Evolutionary conservation across 768 basidiomycete species (phyloP).

Genomic region (Phylloporus rhodoxanthus): DNA sequence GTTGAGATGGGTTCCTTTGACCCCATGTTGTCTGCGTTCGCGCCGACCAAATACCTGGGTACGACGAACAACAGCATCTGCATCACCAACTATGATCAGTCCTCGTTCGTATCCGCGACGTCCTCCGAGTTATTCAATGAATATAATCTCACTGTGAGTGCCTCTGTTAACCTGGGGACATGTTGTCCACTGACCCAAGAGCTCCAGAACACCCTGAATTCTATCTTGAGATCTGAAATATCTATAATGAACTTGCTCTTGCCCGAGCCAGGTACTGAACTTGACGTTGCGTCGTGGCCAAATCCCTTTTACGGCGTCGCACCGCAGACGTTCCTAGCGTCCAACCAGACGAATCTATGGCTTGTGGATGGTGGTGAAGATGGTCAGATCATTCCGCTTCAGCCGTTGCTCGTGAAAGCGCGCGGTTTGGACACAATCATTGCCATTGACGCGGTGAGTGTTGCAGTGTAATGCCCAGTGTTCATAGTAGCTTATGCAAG

Average conservation of each 20-base stretch:
- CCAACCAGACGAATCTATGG: slow-evolving; percentile 25
- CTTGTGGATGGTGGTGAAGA: slow-evolving; percentile 40
- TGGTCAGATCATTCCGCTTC: slow-evolving; percentile 42
- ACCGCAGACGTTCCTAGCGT: slow-evolving; percentile 30
- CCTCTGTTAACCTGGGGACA: background rate
- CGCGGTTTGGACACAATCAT: slow-evolving; percentile 46
- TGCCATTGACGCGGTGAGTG: slow-evolving; percentile 41
- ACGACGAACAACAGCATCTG: slow-evolving; percentile 30
- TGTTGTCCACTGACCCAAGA: background rate
- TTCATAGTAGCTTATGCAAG: background rate
- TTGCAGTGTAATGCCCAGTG: background rate
- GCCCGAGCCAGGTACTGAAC: slow-evolving; percentile 21
- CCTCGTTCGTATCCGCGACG: slow-evolving; percentile 33
- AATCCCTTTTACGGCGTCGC: slow-evolving; percentile 37
- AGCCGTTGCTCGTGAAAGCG: slow-evolving; percentile 43
- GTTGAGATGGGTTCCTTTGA: slow-evolving; percentile 40
- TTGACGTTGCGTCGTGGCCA: slow-evolving; percentile 31
- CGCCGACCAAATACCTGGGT: slow-evolving; percentile 42
- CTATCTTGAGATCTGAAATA: slow-evolving; percentile 13
- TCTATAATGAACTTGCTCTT: slow-evolving; percentile 16
- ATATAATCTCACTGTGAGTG: slow-evolving; percentile 25
- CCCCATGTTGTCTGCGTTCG: slow-evolving; percentile 41
- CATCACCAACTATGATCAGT: slow-evolving; percentile 34
- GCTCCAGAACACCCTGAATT: slow-evolving; percentile 9
- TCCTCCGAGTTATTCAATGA: slow-evolving; percentile 35